Conservation (phyloP, 2,329 filamentous ascomycete genomes). For the Penicillium freii region DNA sequence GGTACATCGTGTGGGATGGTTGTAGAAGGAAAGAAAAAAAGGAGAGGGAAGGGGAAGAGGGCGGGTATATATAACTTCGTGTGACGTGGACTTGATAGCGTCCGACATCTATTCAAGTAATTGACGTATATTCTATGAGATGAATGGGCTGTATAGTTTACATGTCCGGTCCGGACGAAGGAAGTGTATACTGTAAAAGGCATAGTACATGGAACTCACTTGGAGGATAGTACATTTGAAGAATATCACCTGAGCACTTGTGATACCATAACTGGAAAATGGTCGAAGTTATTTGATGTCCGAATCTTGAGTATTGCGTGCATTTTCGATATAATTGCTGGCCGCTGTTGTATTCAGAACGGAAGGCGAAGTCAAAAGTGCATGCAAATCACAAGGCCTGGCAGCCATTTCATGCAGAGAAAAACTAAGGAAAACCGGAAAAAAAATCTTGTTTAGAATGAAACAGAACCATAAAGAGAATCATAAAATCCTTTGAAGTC, state of each 20-base stretch:
- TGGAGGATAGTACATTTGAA: neutral
- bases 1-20: conserved; percentile 3
- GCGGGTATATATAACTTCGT: neutral
- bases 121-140: neutral
- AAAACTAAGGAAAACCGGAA: neutral
- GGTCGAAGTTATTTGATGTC: neutral
- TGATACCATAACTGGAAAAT: neutral
- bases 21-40: conserved; percentile 1
- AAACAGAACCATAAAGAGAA: neutral
- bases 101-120: neutral
- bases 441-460: neutral
- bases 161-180: neutral
- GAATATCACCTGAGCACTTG: neutral
- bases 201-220: neutral
- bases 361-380: neutral
- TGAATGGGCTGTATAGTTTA: neutral
- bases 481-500: neutral
- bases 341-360: neutral
- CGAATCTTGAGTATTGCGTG: neutral
- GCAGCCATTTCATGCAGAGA: neutral
- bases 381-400: neutral
- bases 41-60: neutral
- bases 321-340: neutral
- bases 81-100: neutral
- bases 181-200: too few relatives aligned